Evolutionary conservation across 768 basidiomycete species (phyloP).

Genomic region (Rhizopogon rudus): DNA sequence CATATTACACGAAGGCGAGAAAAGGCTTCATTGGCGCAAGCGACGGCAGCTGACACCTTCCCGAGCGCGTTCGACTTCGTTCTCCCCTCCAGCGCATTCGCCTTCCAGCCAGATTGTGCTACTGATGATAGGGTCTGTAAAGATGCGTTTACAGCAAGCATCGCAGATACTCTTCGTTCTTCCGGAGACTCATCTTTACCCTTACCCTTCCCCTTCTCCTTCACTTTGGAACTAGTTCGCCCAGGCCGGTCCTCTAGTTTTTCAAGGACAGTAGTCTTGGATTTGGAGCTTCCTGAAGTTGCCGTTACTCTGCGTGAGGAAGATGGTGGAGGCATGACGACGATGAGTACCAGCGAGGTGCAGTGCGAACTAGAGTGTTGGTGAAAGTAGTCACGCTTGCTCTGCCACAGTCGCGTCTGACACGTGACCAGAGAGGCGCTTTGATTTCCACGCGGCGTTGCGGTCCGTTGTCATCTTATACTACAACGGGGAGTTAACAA

Average conservation of each 20-base stretch:
- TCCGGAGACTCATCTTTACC: slow-evolving; percentile 16
- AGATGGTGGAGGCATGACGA: not conserved
- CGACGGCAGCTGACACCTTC: slow-evolving; percentile 28
- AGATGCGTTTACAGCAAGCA: slow-evolving; percentile 60
- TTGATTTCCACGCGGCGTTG: no score
- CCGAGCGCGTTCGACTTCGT: slow-evolving; percentile 22
- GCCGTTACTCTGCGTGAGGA: not conserved
- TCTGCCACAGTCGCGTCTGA: no score
- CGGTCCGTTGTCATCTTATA: no score
- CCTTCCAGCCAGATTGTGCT: slow-evolving; percentile 60
- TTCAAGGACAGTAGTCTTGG: not conserved
- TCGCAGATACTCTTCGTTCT: slow-evolving; percentile 39
- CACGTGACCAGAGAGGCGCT: no score
- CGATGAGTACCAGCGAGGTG: not conserved
- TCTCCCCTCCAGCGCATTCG: slow-evolving; percentile 20
- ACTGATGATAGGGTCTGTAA: slow-evolving; percentile 51
- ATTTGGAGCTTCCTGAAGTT: not conserved
- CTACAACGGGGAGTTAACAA: no score
- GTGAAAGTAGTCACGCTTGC: no score
- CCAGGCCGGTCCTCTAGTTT: not conserved
- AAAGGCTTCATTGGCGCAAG: slow-evolving; percentile 40
- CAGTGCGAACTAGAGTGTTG: not conserved
- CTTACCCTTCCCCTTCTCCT: not conserved
- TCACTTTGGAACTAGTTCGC: not conserved
- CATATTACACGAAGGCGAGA: slow-evolving; percentile 37